These are phyloP conservation scores for Saprolegnia diclina DNA, from an alignment of 352 stramenopile species.

Conservation along the genomic window DNA sequence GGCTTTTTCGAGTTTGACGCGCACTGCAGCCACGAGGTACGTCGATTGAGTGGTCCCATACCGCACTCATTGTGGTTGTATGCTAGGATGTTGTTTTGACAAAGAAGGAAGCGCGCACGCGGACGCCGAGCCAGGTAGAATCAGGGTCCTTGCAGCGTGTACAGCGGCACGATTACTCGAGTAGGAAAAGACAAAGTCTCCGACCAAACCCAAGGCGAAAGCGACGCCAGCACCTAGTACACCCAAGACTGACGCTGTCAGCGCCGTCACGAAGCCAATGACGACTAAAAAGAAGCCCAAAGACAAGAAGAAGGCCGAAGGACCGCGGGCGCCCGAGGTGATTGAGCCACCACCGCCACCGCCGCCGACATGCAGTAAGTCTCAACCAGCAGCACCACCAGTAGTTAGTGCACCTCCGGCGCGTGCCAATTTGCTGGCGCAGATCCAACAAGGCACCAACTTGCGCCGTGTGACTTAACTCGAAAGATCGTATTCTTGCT, in stretches of 20 bases:
- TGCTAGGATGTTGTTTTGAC: not conserved
- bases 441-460: slow-evolving; percentile 9
- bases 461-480: not conserved
- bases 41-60: not conserved
- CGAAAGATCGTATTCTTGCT: not conserved
- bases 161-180: not conserved
- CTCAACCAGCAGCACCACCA: no score
- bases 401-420: not conserved
- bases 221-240: no score
- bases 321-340: not conserved
- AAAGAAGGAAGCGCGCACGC: slow-evolving; percentile 1
- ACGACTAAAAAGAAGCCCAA: no score
- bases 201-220: no score
- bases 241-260: no score
- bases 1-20: slow-evolving; percentile 56
- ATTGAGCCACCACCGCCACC: not conserved
- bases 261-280: no score
- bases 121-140: not conserved
- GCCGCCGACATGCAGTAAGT: no score
- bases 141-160: no score
- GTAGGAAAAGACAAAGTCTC: not conserved
- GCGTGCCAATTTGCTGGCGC: not conserved
- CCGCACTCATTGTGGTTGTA: slow-evolving; percentile 12
- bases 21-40: slow-evolving; percentile 53
- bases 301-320: not conserved